Evolutionary conservation across 495 filamentous ascomycete genomes (phyloP), one percentile per base, ranked within the genome.

Genomic region (Apiosordaria backusii): DNA sequence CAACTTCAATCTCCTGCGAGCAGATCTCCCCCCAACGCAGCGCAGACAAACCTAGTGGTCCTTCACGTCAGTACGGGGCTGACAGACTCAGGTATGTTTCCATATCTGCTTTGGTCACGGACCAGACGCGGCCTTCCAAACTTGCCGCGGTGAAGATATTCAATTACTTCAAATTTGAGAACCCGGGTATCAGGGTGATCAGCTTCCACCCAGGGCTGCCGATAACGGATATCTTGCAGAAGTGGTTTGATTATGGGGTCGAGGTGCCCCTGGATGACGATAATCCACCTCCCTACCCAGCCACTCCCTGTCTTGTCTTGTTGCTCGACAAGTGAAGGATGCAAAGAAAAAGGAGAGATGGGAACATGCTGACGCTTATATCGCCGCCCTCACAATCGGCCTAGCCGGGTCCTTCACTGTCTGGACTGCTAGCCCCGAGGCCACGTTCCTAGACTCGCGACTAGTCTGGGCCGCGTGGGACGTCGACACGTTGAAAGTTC

Each of bases 381-480:
- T 35, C 13, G 26, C 25, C n/a, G 23, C 22, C 24, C 16, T 6
- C 52, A 24, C 16, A 83, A 83, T 66, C 21, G 50, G 26, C 4
- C 75, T 86, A 4, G 75, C 82, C 0, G 82, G 68, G 1, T 52
- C 75, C 24, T 85, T 82, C 62, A 68, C 73, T 27, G 73, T 85
- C 16, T 87, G 85, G 85, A 70, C 77, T 1, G 74, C 77, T 1
- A 74, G 72, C 5, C 67, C 74, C 2, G 81, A 86, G 57, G 81
- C 82, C 21, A 67, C 64, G 5, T 85, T 84, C 65, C 67, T 86
- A 19, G 78, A 79, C 52, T 82, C 83, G 13, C 79, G 77, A 59
- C 80, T 84, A 59, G 72, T 82, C 4, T 84, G 78, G 75, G 73
- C 74, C 2, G 72, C 75, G 26, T 86, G 84, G 84, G 85, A 87